Conservation (phyloP, 768 basidiomycete species). For the Boletus pseudo-olivaceus region DNA sequence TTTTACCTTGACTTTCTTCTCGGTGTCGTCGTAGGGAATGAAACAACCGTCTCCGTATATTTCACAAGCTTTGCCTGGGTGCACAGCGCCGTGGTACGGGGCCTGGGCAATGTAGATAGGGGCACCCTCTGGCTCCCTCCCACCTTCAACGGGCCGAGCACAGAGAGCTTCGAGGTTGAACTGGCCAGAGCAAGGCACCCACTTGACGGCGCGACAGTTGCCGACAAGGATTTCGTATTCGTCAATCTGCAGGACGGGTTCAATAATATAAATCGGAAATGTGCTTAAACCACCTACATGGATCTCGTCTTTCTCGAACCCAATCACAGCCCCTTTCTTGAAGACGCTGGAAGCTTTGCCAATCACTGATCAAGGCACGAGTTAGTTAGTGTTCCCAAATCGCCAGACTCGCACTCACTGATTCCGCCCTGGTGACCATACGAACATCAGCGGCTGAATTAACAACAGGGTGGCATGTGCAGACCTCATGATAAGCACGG, state of each 20-base stretch:
- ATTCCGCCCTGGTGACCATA: constrained; percentile 44
- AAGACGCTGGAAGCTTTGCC: constrained; percentile 62
- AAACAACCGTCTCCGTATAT: constrained; percentile 51
- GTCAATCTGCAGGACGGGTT: constrained; percentile 41
- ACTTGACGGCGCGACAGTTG: constrained; percentile 50
- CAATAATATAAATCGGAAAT: background rate
- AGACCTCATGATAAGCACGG: constrained; percentile 56
- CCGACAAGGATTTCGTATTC: constrained; percentile 72
- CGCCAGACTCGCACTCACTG: constrained; percentile 35
- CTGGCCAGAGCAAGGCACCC: constrained; percentile 50
- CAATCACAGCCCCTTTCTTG: constrained; percentile 61
- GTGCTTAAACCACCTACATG: constrained; percentile 40
- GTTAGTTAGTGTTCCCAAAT: background rate
- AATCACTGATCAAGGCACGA: constrained; percentile 41
- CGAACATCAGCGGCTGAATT: constrained; percentile 1
- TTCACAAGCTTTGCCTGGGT: constrained; percentile 65
- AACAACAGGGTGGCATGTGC: constrained; percentile 9
- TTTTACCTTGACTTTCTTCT: constrained; percentile 50
- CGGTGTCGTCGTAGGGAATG: constrained; percentile 50
- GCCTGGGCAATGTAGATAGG: constrained; percentile 62
- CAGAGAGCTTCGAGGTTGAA: constrained; percentile 45
- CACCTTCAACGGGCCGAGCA: constrained; percentile 61
- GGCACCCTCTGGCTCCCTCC: constrained; percentile 58
- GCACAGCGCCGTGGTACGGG: constrained; percentile 44
- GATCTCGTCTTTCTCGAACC: constrained; percentile 55